Evolutionary conservation across 495 filamentous ascomycete species (phyloP).

Genomic region (Tuber aestivum): DNA sequence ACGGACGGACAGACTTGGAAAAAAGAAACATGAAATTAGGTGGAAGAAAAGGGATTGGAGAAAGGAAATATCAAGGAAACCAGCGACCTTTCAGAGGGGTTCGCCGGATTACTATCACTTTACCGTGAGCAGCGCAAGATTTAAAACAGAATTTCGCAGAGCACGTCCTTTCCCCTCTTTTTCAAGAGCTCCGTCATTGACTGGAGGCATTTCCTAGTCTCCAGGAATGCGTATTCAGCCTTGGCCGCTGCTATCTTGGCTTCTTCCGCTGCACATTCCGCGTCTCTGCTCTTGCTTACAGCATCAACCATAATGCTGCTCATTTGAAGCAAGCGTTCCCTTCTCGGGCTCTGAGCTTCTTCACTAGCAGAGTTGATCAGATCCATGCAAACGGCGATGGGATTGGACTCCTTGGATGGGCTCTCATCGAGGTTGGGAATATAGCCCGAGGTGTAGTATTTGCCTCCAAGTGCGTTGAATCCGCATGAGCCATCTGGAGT

Average conservation of each 20-base stretch:
- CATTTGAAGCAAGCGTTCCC: constrained; percentile 41
- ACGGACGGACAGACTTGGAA: background rate
- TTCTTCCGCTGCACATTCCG: constrained; percentile 45
- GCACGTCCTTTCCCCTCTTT: constrained; percentile 9
- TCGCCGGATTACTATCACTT: background rate
- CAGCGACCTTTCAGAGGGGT: background rate
- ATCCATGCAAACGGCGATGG: constrained; percentile 43
- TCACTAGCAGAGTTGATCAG: constrained; percentile 43
- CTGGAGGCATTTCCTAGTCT: constrained; percentile 39
- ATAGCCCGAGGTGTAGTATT: constrained; percentile 23
- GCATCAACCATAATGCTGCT: constrained; percentile 44
- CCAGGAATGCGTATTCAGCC: constrained; percentile 41
- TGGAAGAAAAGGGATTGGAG: background rate
- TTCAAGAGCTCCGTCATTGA: constrained; percentile 28
- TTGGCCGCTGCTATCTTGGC: constrained; percentile 42
- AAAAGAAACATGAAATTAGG: background rate
- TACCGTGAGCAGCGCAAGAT: background rate
- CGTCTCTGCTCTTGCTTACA: constrained; percentile 43
- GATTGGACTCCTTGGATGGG: constrained; percentile 39
- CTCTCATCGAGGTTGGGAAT: constrained; percentile 27
- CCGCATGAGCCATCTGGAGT: constrained; percentile 11
- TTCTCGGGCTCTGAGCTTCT: constrained; percentile 39
- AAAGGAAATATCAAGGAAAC: background rate
- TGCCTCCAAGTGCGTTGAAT: constrained; percentile 22
- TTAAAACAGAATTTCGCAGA: background rate